Base-by-base conservation (phyloP, 176 grass and related monocot genomes). In the Guadua angustifolia region DNA sequence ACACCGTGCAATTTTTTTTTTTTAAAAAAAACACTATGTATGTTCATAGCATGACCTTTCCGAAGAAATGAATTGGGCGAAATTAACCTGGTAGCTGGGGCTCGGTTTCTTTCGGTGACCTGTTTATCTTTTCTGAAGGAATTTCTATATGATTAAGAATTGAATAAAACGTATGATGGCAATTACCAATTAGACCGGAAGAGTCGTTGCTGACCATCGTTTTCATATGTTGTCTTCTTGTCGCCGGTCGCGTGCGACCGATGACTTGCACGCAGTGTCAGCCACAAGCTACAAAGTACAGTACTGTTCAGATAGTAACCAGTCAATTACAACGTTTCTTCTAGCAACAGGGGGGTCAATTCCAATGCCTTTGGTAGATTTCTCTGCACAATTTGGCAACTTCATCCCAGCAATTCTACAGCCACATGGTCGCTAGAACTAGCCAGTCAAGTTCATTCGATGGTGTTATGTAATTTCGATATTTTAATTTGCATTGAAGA, bases 191-290 rank as follows among this genome's bases (percentile, higher is more conserved):
- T 75, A 36, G 87, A 74, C 75, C 11, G 5, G 70, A 81, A 75
- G 19, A 47, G 66, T 85, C 74, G 70, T 55, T 62, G 69, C 21
- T 89, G 82, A 85, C 82, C 70, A 9, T 69, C 82, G 8, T 47
- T 85, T 61, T 84, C 82, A 6, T 14, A 11, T 25, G 21, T 2
- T 70, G 43, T 14, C 53, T 44, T 58, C 25, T 52, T 15, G 51
- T 51, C 26, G 51, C 55, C 66, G 42, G 74, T 79, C 66, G 10
- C 9, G 18, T 70, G 52, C 11, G 52, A 77, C 64, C 72, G 67
- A 18, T 88, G 53, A 69, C 67, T 66, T 62, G 55, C 15, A 55
- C 4, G 9, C 9, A 36, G 46, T 19, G 43, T 62, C 44, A 62
- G 51, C 70, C 45, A 73, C 44, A 86, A 79, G 52, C n/a, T 25